A percentile compares a stretch with the other conserved stretches of the same genome.
Evolutionary conservation across 2,329 filamentous ascomycete species (phyloP).

Genomic region (Monilinia aucupariae): DNA sequence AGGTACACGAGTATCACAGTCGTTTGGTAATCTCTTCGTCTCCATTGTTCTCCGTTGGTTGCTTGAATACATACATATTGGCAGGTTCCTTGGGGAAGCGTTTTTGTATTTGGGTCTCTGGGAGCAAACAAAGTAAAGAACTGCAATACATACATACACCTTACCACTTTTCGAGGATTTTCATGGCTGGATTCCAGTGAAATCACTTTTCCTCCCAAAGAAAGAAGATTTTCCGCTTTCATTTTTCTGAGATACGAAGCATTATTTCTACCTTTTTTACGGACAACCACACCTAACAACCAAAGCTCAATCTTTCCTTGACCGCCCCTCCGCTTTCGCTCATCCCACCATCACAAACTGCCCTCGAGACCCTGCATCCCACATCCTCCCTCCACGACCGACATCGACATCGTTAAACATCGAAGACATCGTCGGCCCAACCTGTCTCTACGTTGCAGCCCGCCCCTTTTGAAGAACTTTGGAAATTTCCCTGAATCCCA

Average conservation of each 20-base stretch:
- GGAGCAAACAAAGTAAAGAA: conserved; percentile 12
- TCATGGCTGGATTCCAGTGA: conserved; percentile 34
- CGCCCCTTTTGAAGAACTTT: background rate
- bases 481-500: background rate
- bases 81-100: conserved; percentile 11
- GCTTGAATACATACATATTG: conserved; percentile 14
- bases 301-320: conserved; percentile 2
- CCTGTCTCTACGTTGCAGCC: conserved; percentile 7
- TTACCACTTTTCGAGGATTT: conserved; percentile 19
- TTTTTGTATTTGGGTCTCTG: conserved; percentile 14
- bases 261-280: conserved; percentile 4
- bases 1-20: conserved; percentile 25
- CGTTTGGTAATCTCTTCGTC: conserved; percentile 27
- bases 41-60: conserved; percentile 28
- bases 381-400: conserved; percentile 10
- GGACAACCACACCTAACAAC: conserved; percentile 7
- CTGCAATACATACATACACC: background rate
- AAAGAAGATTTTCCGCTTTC: conserved; percentile 2
- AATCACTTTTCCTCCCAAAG: conserved; percentile 16
- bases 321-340: conserved; percentile 5
- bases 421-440: background rate
- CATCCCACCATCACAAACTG: conserved; percentile 2
- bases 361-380: conserved; percentile 7
- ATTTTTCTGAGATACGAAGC: conserved; percentile 10
- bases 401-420: conserved; percentile 1